A percentile compares a stretch with the other conserved stretches of the same genome.
phyloP scores from a whole-genome alignment of 2,329 filamentous ascomycete genomes.

The Fusarium lateritium region DNA sequence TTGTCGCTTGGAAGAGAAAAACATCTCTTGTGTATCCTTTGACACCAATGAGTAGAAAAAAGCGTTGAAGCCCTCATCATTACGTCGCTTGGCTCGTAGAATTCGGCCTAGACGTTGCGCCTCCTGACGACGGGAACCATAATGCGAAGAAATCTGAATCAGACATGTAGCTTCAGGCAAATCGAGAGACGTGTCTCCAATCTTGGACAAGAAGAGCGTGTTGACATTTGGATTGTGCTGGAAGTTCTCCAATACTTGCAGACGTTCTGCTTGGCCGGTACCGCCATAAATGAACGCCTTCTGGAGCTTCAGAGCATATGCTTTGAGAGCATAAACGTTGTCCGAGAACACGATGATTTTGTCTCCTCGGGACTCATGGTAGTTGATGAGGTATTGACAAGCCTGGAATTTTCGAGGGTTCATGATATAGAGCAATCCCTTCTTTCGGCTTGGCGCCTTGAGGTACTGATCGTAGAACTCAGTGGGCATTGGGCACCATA shows the following conservation, averaged over 20 bases:
- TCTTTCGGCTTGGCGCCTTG: conserved; percentile 69
- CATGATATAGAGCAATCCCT: conserved; percentile 86
- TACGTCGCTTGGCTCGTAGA: conserved; percentile 92
- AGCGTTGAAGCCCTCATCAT: conserved; percentile 98
- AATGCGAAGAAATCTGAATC: conserved; percentile 98
- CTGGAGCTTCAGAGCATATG: conserved; percentile 85
- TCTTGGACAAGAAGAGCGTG: conserved; percentile 96
- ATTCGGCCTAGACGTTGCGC: conserved; percentile 95
- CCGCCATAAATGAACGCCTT: conserved; percentile 95
- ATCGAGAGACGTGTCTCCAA: conserved; percentile 98
- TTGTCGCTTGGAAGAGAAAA: conserved; percentile 95
- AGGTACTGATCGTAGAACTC: conserved; percentile 98
- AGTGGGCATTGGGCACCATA: conserved; percentile 99
- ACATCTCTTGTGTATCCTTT: conserved; percentile 98
- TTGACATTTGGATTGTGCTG: conserved; percentile 92
- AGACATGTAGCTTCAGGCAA: conserved; percentile 95
- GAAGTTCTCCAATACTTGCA: conserved; percentile 92
- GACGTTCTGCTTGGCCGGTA: conserved; percentile 87
- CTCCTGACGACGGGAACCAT: conserved; percentile 96
- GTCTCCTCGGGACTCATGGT: conserved; percentile 93
- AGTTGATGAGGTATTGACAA: conserved; percentile 98
- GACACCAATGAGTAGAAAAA: conserved; percentile 99
- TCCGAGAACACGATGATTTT: conserved; percentile 99
- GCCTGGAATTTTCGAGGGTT: conserved; percentile 98
- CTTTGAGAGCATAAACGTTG: conserved; percentile 92